Percentiles rank a stretch among this genome's conserved stretches.
Evolutionary conservation across 441 rosid species (phyloP).

Genomic region (Brassica hybrid): DNA sequence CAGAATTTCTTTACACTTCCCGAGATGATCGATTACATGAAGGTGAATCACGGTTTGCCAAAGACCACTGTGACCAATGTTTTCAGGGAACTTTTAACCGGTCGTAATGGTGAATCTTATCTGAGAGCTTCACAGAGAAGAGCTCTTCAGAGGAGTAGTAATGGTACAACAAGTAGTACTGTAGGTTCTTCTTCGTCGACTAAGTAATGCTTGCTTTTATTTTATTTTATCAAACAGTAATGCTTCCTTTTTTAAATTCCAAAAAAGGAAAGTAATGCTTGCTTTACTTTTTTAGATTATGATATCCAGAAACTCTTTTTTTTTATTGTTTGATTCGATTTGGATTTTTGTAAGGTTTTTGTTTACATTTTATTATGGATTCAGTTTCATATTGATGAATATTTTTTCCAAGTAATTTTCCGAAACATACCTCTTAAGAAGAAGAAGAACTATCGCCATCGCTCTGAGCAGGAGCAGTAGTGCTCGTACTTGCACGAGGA

Average conservation of each 20-base stretch:
- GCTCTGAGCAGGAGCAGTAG: background rate
- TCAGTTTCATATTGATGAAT: background rate
- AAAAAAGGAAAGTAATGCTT: too few species aligned
- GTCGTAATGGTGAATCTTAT: background rate
- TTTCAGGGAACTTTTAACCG: conserved; percentile 2
- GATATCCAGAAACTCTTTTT: background rate
- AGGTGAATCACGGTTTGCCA: conserved; percentile 3
- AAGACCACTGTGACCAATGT: background rate
- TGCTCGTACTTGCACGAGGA: too few species aligned
- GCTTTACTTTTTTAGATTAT: background rate
- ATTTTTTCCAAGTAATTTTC: background rate
- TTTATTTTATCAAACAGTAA: too few species aligned
- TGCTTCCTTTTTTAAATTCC: background rate
- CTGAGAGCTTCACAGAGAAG: conserved; percentile 1
- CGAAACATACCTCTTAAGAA: background rate
- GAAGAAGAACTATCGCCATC: background rate
- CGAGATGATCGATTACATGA: background rate
- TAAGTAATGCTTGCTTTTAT: background rate
- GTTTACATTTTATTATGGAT: background rate
- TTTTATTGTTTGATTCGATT: background rate
- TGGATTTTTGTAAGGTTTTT: background rate
- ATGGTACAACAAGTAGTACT: background rate
- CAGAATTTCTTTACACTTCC: background rate
- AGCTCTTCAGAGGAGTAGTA: background rate
- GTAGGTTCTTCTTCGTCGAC: conserved; percentile 2